Base-by-base conservation (phyloP, 208 protist species). In the Trypanosomatidae sp. region DNA sequence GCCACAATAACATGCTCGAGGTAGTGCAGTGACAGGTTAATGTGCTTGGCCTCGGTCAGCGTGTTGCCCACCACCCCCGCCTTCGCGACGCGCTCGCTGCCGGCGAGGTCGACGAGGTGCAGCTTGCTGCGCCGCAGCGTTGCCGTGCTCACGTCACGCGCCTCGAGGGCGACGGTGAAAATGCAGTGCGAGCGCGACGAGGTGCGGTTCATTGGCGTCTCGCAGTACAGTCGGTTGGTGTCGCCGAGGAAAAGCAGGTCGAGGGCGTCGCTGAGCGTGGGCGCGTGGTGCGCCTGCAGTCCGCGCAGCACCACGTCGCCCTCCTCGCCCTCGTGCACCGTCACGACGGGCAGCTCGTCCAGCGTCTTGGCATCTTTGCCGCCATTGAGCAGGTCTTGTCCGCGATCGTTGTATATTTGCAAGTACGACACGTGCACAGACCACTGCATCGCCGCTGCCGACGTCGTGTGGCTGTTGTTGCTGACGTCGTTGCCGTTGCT, bases 161-260 rank as follows among this genome's bases (percentile, higher is more conserved):
- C 64, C 41, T 92, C 74, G 13, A 92, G 43, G 20, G 79, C 74
- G 26, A 95, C 59, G 8, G 78, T 92, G 50, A 96, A 88, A 42
- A 95, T 54, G 53, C 89, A 89, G 58, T 97, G 92, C 43, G 90
- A 96, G 11, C 92, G 75, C 6, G 82, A 94, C 15, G 87, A 95
- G 1, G 71, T 84, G 40, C 74, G 86, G 65, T 97, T 97, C 87
- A 96, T 95, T 8, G 74, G 66, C 8, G 92, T 97, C 39, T 88
- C 70, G 47, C 78, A 87, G 55, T 85, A 88, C 40, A 87, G 54
- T 6, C 88, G 70, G 33, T 90, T 84, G 6, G 80, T 90, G 56
- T 90, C 78, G 23, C 82, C 88, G 32, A 93, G 67, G 38, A 88
- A 84, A n/a, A 93, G 49, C 16, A 88, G 58, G 33, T 87, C 80